Evolutionary conservation across 2,329 filamentous ascomycete genomes (phyloP), one percentile per base, ranked within the genome.

Genomic region (Aureobasidium vineae): DNA sequence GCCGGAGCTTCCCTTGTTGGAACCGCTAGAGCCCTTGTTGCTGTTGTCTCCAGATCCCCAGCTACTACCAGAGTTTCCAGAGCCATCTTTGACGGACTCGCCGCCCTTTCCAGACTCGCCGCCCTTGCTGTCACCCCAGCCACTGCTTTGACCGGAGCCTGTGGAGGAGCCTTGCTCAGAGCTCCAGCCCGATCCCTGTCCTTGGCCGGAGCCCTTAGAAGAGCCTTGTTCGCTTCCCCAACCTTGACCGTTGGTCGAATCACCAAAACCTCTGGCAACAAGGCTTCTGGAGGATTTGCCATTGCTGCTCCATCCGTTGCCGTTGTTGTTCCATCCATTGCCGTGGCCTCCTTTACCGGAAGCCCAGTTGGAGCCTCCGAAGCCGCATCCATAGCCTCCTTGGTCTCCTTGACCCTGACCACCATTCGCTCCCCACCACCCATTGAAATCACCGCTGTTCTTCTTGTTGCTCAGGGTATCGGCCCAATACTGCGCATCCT

Each of bases 401-500:
- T 59, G 23, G 15, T 40, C 52, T 13, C 23, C 21, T 16, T 41
- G 13, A 19, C 38, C 38, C 15, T 41, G 13, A 7, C 40, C 47
- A 31, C 54, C 40, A 21, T 59, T 59, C 23, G 28, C 28, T 21
- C 57, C 57, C 26, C 19, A 60, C 57, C 57, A 60, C 5, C 41
- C 41, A 3, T 31, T 43, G 38, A 60, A 60, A 8, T 49, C 57
- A 21, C 57, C 57, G 41, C 15, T 60, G 41, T 49, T 60, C 57
- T 49, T 60, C 57, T 60, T 60, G 28, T 49, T 23, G 41, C n/a
- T 60, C 57, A 60, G n/a, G n/a, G 28, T 45, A 19, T 49, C 41
- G 16, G 57, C 57, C 57, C 40, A 49, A 26, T 60, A 47, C 31
- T 60, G 40, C 36, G 57, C 57, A 28, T 60, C 57, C 23, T 60